phyloP scores from a whole-genome alignment of 2,329 filamentous ascomycete genomes.

The Cladophialophora psammophila region DNA sequence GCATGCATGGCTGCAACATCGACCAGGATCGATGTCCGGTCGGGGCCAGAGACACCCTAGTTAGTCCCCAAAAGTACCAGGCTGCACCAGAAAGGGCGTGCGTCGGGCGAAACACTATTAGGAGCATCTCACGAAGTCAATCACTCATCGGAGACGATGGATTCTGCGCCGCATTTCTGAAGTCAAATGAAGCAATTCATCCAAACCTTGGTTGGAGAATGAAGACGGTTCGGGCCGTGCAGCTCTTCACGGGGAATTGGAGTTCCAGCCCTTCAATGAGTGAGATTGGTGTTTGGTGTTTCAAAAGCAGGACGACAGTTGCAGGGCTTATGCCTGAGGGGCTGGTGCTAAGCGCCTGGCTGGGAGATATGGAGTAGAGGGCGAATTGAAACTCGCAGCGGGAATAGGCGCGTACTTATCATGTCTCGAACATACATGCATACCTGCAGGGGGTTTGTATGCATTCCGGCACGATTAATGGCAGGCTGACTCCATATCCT shows the following conservation, averaged over 20 bases:
- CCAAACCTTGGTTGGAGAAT: background rate
- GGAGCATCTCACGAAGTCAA: background rate
- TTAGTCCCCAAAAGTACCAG: background rate
- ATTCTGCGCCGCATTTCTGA: background rate
- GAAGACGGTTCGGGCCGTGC: background rate
- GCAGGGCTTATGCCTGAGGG: background rate
- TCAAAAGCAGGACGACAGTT: background rate
- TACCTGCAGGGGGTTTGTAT: background rate
- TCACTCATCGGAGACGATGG: background rate
- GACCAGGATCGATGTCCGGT: background rate
- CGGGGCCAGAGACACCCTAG: background rate
- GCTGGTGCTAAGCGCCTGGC: slow-evolving; percentile 2
- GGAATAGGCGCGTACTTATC: background rate
- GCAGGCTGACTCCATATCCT: background rate
- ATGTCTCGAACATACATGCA: background rate
- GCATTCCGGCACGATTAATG: too few relatives aligned
- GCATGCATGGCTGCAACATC: slow-evolving; percentile 2
- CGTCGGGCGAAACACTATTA: too few relatives aligned
- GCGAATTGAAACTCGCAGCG: background rate
- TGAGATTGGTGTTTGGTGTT: too few relatives aligned
- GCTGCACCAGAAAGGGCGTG: background rate
- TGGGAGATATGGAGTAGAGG: background rate
- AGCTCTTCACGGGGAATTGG: background rate
- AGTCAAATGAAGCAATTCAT: background rate
- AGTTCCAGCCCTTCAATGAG: background rate